Evolutionary conservation across 2,329 filamentous ascomycete species (phyloP).

Genomic region (Scolecobasidium constrictum): DNA sequence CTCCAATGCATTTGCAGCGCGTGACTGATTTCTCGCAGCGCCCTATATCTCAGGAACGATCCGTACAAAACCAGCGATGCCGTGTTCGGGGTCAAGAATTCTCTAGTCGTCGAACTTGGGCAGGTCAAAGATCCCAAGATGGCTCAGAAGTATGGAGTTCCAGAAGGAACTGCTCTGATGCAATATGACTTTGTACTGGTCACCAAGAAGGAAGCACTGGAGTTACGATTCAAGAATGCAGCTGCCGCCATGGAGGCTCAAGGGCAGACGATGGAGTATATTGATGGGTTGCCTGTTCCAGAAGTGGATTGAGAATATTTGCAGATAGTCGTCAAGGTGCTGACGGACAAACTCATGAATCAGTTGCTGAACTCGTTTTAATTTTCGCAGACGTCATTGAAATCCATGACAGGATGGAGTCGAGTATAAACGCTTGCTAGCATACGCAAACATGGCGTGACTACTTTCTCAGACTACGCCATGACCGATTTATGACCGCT

Average conservation of each 20-base stretch:
- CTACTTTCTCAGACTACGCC: too few species aligned
- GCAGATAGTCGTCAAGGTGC: too few species aligned
- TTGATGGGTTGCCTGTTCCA: conserved; percentile 66
- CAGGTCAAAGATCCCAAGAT: conserved; percentile 38
- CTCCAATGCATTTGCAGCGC: background rate
- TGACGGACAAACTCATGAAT: too few species aligned
- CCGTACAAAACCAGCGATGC: conserved; percentile 76
- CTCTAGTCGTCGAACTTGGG: conserved; percentile 56
- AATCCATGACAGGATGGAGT: too few species aligned
- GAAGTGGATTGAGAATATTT: conserved; percentile 57
- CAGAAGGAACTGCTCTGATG: conserved; percentile 52
- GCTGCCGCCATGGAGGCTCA: conserved; percentile 56
- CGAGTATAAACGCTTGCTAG: too few species aligned
- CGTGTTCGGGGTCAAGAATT: conserved; percentile 79
- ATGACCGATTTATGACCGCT: too few species aligned
- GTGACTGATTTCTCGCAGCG: too few species aligned
- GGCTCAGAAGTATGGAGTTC: conserved; percentile 51
- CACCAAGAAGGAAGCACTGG: conserved; percentile 55
- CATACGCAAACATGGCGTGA: too few species aligned
- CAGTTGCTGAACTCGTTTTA: too few species aligned
- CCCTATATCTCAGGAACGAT: conserved; percentile 66
- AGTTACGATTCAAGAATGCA: conserved; percentile 56
- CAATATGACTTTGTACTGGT: conserved; percentile 71
- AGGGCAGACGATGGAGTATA: conserved; percentile 60
- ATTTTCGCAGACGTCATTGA: too few species aligned